phyloP scores from a whole-genome alignment of 2,329 filamentous ascomycete genomes.

The Penicillium olsonii region DNA sequence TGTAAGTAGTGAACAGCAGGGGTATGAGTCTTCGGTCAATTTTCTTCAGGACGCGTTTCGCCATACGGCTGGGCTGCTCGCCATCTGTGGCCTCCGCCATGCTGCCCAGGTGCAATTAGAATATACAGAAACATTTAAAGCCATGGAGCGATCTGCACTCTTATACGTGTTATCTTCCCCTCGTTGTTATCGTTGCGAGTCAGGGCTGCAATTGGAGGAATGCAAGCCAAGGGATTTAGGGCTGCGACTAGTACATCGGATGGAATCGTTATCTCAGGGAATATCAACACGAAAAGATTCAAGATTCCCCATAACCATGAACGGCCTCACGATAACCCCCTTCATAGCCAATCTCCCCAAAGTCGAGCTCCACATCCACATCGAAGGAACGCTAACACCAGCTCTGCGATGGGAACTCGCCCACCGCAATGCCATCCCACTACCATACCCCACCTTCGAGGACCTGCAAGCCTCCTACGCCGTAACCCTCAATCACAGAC shows the following conservation, averaged over 20 bases:
- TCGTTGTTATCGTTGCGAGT: background rate
- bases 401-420: constrained; percentile 46
- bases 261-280: background rate
- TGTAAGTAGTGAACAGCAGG: constrained; percentile 54
- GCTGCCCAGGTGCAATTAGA: no score
- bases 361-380: constrained; percentile 51
- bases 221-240: background rate
- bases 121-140: no score
- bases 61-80: constrained; percentile 11
- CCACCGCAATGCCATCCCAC: constrained; percentile 38
- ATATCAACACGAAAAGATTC: background rate
- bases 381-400: constrained; percentile 49
- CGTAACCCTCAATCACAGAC: constrained; percentile 39
- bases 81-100: no score
- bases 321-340: constrained; percentile 24
- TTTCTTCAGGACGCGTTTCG: constrained; percentile 50
- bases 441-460: constrained; percentile 34
- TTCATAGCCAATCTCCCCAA: constrained; percentile 45
- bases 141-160: no score
- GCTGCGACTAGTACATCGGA: background rate
- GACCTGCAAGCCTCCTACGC: constrained; percentile 38
- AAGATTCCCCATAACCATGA: constrained; percentile 13
- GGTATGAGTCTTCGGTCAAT: constrained; percentile 6
- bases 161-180: constrained; percentile 18
- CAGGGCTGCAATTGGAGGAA: background rate